Evolutionary conservation across 352 stramenopile genomes (phyloP).

Genomic region (Globisporangium nagaii): DNA sequence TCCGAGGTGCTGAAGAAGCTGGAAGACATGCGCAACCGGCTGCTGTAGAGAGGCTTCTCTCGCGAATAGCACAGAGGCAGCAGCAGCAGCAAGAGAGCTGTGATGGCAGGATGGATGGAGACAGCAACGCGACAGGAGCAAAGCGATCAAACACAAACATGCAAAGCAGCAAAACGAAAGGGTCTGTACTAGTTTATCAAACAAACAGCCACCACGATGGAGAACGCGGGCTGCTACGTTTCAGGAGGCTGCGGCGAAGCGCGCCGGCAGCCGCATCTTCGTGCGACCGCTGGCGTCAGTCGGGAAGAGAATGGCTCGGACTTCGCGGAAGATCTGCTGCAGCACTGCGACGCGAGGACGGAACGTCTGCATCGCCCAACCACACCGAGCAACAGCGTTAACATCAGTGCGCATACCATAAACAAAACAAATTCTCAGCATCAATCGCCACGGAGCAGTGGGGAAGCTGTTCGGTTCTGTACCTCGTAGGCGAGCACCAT

Average conservation of each 20-base stretch:
- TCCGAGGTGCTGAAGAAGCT: conserved; percentile 98
- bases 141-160: background rate
- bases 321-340: conserved; percentile 65
- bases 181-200: conserved; percentile 5
- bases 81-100: background rate
- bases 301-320: conserved; percentile 53
- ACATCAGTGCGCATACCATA: too few species aligned
- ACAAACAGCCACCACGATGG: conserved; percentile 1
- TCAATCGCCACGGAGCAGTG: too few species aligned
- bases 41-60: conserved; percentile 81
- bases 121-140: background rate
- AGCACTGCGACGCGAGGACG: conserved; percentile 54
- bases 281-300: conserved; percentile 12
- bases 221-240: background rate
- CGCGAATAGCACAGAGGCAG: conserved; percentile 6
- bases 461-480: too few species aligned
- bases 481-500: conserved; percentile 84
- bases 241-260: background rate
- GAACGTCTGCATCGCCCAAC: conserved; percentile 76
- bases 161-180: background rate
- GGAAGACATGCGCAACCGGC: conserved; percentile 95
- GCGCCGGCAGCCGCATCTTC: conserved; percentile 42
- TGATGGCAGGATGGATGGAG: too few species aligned
- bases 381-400: too few species aligned
- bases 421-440: background rate